Evolutionary conservation across 1,139 yeast species (phyloP), one percentile per base, ranked within the genome.

Genomic region (Kodamaea sp.): DNA sequence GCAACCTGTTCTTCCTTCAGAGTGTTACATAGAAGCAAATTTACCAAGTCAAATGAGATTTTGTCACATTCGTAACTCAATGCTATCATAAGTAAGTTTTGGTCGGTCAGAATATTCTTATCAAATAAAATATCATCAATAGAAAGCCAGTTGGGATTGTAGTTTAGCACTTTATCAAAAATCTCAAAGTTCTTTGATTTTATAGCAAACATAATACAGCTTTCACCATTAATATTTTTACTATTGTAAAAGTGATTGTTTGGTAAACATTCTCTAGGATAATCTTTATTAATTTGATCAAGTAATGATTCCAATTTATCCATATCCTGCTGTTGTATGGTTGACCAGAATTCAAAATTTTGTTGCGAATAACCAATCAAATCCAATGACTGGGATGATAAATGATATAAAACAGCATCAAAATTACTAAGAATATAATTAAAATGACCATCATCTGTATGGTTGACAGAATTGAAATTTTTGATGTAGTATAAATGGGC

Each of bases 341-440:
- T 60, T 0, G 67, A 54, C 83, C 89, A 82, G 26, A 83, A 63
- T n/a, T 58, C 58, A 32, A 57, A 60, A 55, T 86, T 87, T 2
- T 57, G 55, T 6, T 55, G 57, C 0, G 92, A 80, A 6, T 67
- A 58, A 0, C 49, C 48, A 2, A 63, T 53, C 34, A 86, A 59
- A 7, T 70, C 68, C 2, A 53, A 44, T n/a, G 66, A 43, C 32
- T 75, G 53, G 48, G 58, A 47, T 1, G 68, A 60, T 24, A 87
- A 67, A 54, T 84, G 94, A 43, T 65, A 78, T 6, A 88, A 53
- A 0, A 88, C 95, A 0, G 92, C 96, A 53, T 89, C 96, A 34
- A 89, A 65, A 8, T 95, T 87, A 38, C 95, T 83, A 26, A 89
- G 50, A 24, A 70, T 70, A 42, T 69, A 71, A 46, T 57, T 67